phyloP scores from a whole-genome alignment of 192 early-diverging fungal species.

The Irineochytrium annulatum region DNA sequence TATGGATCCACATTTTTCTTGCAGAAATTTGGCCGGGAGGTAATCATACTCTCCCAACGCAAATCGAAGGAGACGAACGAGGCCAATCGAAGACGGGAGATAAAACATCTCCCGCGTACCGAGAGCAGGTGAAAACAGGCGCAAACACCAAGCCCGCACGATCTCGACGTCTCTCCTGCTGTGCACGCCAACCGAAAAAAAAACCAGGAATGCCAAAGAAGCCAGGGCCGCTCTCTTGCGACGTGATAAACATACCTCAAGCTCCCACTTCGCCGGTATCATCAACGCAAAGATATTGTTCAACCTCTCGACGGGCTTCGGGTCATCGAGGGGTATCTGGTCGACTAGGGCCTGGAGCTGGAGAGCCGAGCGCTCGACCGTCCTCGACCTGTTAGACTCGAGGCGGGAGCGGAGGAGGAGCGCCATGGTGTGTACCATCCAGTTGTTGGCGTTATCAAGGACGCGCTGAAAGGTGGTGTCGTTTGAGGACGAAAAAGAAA shows the following conservation, averaged over 20 bases:
- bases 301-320: slow-evolving; percentile 71
- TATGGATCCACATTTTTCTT: slow-evolving; percentile 30
- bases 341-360: slow-evolving; percentile 97
- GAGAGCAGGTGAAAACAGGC: slow-evolving; percentile 12
- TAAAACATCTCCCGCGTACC: slow-evolving; percentile 18
- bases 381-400: slow-evolving; percentile 79
- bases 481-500: neutral
- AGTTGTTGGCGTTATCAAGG: slow-evolving; percentile 91
- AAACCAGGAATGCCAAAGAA: too few relatives aligned
- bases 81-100: slow-evolving; percentile 8
- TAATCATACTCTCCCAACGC: too few relatives aligned
- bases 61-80: neutral
- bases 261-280: slow-evolving; percentile 91
- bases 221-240: too few relatives aligned
- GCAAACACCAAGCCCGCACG: slow-evolving; percentile 10
- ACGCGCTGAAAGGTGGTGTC: slow-evolving; percentile 53
- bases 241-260: slow-evolving; percentile 71
- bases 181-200: too few relatives aligned
- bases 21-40: too few relatives aligned
- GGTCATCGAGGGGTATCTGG: slow-evolving; percentile 71
- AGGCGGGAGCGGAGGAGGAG: slow-evolving; percentile 86
- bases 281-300: slow-evolving; percentile 71
- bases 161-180: slow-evolving; percentile 1
- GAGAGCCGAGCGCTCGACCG: slow-evolving; percentile 81
- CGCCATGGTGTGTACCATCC: slow-evolving; percentile 97